Evolutionary conservation across 2,329 filamentous ascomycete species (phyloP), one percentile per base, ranked within the genome.

Genomic region (Alternaria conjuncta): DNA sequence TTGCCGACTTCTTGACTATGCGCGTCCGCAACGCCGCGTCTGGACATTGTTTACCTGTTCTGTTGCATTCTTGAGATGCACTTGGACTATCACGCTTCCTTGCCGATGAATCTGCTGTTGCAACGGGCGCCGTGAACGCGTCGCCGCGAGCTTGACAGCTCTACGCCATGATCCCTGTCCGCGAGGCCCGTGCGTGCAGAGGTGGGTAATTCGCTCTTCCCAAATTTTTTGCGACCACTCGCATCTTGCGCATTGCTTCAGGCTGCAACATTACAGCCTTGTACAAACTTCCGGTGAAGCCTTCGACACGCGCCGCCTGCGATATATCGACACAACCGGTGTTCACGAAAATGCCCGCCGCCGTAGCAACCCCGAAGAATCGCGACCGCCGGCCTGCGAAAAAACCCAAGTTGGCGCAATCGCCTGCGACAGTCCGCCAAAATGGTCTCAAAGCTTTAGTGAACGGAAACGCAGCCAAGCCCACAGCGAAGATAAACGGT

Each of bases 401-500:
- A 70, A 80, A 79, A 65, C 58, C 77, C 36, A 78, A 75, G 70
- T 72, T 79, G 55, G 72, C 76, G 45, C 77, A 78, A 60, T 58
- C 73, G 55, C 57, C 73, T 15, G 63, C 69, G 32, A 45, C 66
- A 21, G 45, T 65, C 57, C 71, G 67, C 63, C 68, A 68, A 46
- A 74, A 73, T 25, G 75, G 75, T 30, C 73, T 81, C 68, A 74
- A 77, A 44, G 68, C 75, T 8, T 71, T 81, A 7, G 66, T 79
- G 53, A 72, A 72, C 55, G 75, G 68, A 28, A 65, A 63, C 15
- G 47, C 70, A 0, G 73, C 76, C 25, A 80, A 80, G 70, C 74
- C 83, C 5, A 82, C 84, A 4, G 84, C 82, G 18, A 82, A 84
- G 58, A 83, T 85, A 60, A 89, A 87, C 71, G 85, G 86, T 25